Evolutionary conservation across 768 basidiomycete genomes (phyloP).

Genomic region (Rhizopogon salebrosus): DNA sequence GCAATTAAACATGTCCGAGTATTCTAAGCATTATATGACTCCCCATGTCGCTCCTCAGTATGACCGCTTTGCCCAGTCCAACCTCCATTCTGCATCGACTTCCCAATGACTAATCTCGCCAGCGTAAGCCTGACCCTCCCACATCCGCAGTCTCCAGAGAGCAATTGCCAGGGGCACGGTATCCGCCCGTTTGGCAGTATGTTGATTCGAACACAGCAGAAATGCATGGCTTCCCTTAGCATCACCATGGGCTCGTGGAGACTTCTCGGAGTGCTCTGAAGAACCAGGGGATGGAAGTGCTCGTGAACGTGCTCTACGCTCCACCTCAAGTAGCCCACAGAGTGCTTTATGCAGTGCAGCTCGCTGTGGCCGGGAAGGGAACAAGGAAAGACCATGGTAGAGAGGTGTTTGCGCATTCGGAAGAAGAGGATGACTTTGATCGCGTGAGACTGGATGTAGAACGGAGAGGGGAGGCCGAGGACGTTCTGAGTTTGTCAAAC

Average conservation of each 20-base stretch:
- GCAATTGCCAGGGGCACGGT: slow-evolving; percentile 62
- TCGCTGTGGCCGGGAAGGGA: slow-evolving; percentile 59
- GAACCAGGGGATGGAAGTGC: neutral
- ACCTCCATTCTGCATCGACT: slow-evolving; percentile 21
- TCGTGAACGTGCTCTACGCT: slow-evolving; percentile 30
- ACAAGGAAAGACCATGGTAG: slow-evolving; percentile 63
- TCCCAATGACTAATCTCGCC: slow-evolving; percentile 35
- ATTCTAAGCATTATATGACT: neutral
- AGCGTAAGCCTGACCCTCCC: slow-evolving; percentile 46
- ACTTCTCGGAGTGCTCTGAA: neutral
- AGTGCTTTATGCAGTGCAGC: slow-evolving; percentile 50
- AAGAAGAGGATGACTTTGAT: slow-evolving; percentile 16
- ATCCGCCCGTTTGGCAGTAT: slow-evolving; percentile 51
- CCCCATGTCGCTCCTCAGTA: neutral
- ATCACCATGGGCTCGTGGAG: slow-evolving; percentile 17
- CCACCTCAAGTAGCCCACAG: slow-evolving; percentile 40
- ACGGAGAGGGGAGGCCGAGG: slow-evolving; percentile 24
- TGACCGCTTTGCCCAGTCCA: slow-evolving; percentile 7
- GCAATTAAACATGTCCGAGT: neutral
- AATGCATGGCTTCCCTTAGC: slow-evolving; percentile 66
- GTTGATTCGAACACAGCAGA: slow-evolving; percentile 48
- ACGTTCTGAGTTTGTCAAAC: neutral
- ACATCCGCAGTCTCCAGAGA: slow-evolving; percentile 77
- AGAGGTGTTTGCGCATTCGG: slow-evolving; percentile 45
- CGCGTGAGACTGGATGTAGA: slow-evolving; percentile 11